These are phyloP conservation scores for Chenopodium quinoa DNA, from an alignment of 148 eudicot species.

Conservation along the genomic window DNA sequence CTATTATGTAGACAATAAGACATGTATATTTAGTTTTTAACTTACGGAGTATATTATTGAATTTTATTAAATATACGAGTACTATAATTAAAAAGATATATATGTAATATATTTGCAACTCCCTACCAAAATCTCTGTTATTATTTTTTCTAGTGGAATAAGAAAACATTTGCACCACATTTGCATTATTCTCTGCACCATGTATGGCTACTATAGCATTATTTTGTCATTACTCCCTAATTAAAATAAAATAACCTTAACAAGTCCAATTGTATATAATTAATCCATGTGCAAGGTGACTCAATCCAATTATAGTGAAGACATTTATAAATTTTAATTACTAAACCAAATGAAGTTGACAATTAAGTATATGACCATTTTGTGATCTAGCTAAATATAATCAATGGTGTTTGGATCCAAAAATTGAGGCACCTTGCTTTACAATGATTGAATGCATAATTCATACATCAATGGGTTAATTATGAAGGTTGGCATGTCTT, in stretches of 20 bases:
- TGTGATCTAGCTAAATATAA: background rate
- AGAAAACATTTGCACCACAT: background rate
- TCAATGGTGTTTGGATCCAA: conserved; percentile 5
- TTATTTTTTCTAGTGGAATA: too few relatives aligned
- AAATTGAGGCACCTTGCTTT: conserved; percentile 1
- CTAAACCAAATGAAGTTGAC: background rate
- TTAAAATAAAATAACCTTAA: background rate
- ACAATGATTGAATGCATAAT: conserved; percentile 12
- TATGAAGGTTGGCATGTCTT: conserved; percentile 9
- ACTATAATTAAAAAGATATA: too few relatives aligned
- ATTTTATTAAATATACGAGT: too few relatives aligned
- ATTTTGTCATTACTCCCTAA: background rate
- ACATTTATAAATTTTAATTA: background rate
- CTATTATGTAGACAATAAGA: too few relatives aligned
- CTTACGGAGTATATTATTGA: too few relatives aligned
- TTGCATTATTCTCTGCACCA: background rate
- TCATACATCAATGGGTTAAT: background rate
- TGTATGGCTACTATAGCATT: background rate
- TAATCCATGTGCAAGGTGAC: conserved; percentile 25
- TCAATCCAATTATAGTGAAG: background rate
- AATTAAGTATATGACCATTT: background rate
- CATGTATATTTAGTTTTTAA: too few relatives aligned
- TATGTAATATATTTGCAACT: too few relatives aligned
- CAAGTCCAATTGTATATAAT: conserved; percentile 7
- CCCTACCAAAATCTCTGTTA: too few relatives aligned